Conservation (phyloP, 805 yeast species). For the Grigorovia transvaalensis region DNA sequence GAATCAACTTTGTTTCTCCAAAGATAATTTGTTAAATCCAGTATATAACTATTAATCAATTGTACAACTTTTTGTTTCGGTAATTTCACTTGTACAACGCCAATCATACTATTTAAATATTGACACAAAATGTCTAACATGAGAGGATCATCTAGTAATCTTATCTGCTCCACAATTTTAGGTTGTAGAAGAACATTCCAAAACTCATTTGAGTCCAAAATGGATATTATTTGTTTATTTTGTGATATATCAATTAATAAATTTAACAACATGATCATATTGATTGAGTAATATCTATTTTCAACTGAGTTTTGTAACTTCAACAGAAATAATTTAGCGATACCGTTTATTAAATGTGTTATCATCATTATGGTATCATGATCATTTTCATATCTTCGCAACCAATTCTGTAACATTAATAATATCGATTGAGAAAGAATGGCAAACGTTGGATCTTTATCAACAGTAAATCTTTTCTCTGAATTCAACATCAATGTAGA, state of each 20-base stretch:
- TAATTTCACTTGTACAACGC: conserved; percentile 8
- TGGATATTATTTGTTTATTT: not conserved
- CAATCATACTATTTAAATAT: conserved; percentile 12
- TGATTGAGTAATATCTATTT: conserved; percentile 9
- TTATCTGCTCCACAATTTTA: conserved; percentile 10
- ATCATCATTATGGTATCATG: conserved; percentile 5
- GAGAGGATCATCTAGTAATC: conserved; percentile 18
- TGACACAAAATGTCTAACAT: conserved; percentile 15
- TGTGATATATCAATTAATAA: conserved; percentile 2
- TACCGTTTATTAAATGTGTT: not conserved
- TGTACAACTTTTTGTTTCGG: conserved; percentile 11
- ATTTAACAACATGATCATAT: conserved; percentile 6
- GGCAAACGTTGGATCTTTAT: conserved; percentile 4
- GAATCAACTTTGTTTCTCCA: conserved; percentile 22
- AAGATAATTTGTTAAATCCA: conserved; percentile 22
- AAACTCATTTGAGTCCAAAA: conserved; percentile 3
- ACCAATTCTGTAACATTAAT: conserved; percentile 11
- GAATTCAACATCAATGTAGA: not conserved
- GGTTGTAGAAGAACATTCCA: conserved; percentile 10
- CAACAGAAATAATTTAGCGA: conserved; percentile 8
- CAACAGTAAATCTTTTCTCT: not conserved
- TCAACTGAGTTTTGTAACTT: conserved; percentile 7
- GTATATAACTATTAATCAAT: conserved; percentile 16
- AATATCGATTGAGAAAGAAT: conserved; percentile 7
- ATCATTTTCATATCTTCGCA: not conserved